These are phyloP conservation scores for Agarophyton chilense DNA, from an alignment of 23 red algal species.

Conservation along the genomic window DNA sequence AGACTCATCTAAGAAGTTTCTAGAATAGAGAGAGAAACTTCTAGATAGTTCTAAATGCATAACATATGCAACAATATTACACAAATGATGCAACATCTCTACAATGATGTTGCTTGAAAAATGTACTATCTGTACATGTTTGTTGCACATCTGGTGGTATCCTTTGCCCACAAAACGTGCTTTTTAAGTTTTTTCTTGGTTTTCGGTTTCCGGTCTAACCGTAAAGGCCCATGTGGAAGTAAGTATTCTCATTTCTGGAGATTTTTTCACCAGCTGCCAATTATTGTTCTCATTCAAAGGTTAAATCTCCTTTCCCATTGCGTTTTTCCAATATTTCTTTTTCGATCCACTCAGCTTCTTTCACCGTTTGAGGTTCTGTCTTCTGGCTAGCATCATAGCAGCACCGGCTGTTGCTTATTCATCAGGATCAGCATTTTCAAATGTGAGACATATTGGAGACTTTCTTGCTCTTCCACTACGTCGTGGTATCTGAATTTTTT, in stretches of 20 bases:
- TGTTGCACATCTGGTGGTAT: too few relatives aligned
- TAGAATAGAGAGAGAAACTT: too few relatives aligned
- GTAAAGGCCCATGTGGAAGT: neutral
- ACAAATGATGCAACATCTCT: too few relatives aligned
- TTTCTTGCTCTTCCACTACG: neutral
- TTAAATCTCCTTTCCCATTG: neutral
- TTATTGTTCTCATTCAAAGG: neutral
- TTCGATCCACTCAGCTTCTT: neutral
- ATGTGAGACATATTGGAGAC: constrained; percentile 2
- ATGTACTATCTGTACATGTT: too few relatives aligned
- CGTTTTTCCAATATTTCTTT: neutral
- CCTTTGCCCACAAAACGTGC: constrained; percentile 8
- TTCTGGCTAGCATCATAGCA: neutral
- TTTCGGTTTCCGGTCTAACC: neutral
- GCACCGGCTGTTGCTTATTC: neutral
- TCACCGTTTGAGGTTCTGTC: neutral
- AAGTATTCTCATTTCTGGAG: neutral
- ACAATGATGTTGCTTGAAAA: too few relatives aligned
- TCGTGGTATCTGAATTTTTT: neutral
- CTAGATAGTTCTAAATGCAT: too few relatives aligned
- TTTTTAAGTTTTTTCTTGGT: constrained; percentile 21
- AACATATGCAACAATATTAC: too few relatives aligned
- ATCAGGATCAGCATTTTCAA: neutral
- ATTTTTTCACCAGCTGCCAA: neutral
- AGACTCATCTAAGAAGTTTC: too few relatives aligned